Conservation (phyloP, 257 asterid species). For the Echites panduratus region DNA sequence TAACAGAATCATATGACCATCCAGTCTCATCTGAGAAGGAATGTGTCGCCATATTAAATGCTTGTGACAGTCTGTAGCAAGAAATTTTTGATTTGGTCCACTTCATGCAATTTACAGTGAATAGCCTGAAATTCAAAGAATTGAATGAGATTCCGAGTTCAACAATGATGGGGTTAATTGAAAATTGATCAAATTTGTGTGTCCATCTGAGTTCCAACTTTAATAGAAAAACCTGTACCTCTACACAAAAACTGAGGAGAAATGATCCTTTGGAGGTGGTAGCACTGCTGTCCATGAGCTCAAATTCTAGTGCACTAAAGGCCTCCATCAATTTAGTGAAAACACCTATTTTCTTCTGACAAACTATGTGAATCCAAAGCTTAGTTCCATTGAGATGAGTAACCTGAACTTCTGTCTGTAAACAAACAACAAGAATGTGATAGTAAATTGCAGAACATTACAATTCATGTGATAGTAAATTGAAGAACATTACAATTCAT, state of each 20-base stretch:
- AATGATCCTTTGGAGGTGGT: slow-evolving; percentile 57
- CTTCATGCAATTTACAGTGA: slow-evolving; percentile 37
- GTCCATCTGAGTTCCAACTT: no score
- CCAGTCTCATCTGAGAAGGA: neutral
- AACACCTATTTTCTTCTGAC: slow-evolving; percentile 46
- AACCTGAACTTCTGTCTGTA: slow-evolving; percentile 55
- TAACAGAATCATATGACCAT: no score
- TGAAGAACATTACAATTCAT: no score
- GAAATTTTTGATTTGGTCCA: slow-evolving; percentile 35
- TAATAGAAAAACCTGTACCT: slow-evolving; percentile 30
- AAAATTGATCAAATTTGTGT: no score
- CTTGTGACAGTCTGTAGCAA: slow-evolving; percentile 37
- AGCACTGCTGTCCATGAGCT: slow-evolving; percentile 47
- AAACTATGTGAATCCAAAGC: slow-evolving; percentile 63
- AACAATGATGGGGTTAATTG: no score
- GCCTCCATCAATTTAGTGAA: slow-evolving; percentile 64
- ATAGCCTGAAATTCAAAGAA: slow-evolving; percentile 33
- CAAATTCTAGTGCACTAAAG: slow-evolving; percentile 49
- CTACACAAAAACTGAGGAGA: slow-evolving; percentile 51
- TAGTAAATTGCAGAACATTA: neutral
- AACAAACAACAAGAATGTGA: neutral
- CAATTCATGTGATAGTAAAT: no score
- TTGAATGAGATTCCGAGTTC: neutral
- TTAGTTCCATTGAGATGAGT: slow-evolving; percentile 42
- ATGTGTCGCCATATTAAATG: slow-evolving; percentile 22